Base-by-base conservation (phyloP, 2,329 filamentous ascomycete species). In the Amylocarpus encephaloides region DNA sequence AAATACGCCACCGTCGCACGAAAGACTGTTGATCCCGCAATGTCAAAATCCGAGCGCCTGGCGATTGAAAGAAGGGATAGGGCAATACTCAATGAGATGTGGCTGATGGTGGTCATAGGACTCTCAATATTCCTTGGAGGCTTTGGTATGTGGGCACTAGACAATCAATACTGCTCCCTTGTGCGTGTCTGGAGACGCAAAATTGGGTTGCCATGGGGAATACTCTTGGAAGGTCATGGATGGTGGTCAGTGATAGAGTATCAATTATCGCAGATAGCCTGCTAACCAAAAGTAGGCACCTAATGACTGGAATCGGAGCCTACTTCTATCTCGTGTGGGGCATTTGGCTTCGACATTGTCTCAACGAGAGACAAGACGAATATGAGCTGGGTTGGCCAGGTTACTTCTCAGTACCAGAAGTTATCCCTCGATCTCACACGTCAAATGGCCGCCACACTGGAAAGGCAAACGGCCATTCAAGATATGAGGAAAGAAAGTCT, bases 301-400 rank as follows among this genome's bases (percentile, higher is more conserved):
- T 88, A n/a, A 81, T 86, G 77, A 88, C 84, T 1, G 84, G 84
- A 6, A 71, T 76, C 22, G 84, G 84, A 16, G 83, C 83, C 12
- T 88, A 88, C 63, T 79, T 79, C 58, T 86, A 86, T 64, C 82
- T 88, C 57, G 71, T 79, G 12, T 88, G 85, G 83, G 84, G 82
- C 12, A 79, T 86, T 36, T 86, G 83, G 78, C 70, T 88, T 11
- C 75, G 84, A 43, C 82, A 86, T 62, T 85, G 83, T 59, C 66
- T 87, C 49, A 86, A 87, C 60, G 74, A 78, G 1, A 73, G 73
- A 51, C 82, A 84, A 60, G 80, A 85, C 33, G 79, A 86, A 62
- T 87, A 79, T 61, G 71, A 78, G 50, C 64, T 87, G 50, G 62
- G 72, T 40, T 88, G 85, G 85, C 79, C 82, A 10, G 74, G 72